These are phyloP conservation scores for Cladosporium cucumerinum DNA, from an alignment of 2,329 filamentous ascomycete species.

Conservation along the genomic window DNA sequence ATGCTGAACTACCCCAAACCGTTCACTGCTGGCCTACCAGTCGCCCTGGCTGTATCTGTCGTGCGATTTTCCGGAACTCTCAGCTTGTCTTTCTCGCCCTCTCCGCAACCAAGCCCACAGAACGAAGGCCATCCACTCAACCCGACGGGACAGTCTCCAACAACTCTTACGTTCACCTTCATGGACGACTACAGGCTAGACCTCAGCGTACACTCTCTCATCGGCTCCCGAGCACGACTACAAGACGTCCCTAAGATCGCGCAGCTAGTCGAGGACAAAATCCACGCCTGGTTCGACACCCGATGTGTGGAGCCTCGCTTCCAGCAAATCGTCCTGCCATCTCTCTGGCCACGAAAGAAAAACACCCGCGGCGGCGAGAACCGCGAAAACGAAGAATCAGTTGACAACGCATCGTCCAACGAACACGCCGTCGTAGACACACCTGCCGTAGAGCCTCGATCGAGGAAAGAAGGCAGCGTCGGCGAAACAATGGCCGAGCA, in stretches of 20 bases:
- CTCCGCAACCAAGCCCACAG: conserved; percentile 36
- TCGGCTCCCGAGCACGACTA: conserved; percentile 73
- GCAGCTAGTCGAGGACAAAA: conserved; percentile 72
- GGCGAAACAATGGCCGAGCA: conserved; percentile 33
- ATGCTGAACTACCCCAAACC: conserved; percentile 93
- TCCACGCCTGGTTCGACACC: conserved; percentile 86
- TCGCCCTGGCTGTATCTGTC: conserved; percentile 86
- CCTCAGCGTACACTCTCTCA: conserved; percentile 73
- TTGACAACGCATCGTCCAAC: conserved; percentile 11
- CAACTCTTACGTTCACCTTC: conserved; percentile 93
- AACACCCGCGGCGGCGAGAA: conserved; percentile 68
- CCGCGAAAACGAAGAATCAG: conserved; percentile 35
- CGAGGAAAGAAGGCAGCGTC: conserved; percentile 20
- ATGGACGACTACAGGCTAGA: conserved; percentile 83
- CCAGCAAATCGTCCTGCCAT: conserved; percentile 80
- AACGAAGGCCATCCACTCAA: conserved; percentile 35
- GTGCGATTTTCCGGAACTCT: conserved; percentile 93
- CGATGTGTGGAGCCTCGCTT: conserved; percentile 81
- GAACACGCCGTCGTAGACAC: conserved; percentile 19
- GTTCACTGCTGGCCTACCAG: conserved; percentile 81
- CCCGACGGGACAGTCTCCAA: conserved; percentile 49
- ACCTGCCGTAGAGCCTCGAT: conserved; percentile 17
- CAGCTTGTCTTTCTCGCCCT: conserved; percentile 87
- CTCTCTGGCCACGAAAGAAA: conserved; percentile 78
- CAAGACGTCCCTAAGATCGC: conserved; percentile 89